Percentiles rank a stretch among this genome's conserved stretches.
Conservation (phyloP, 176 grass and related monocot species). For the Oryza rufipogon region DNA sequence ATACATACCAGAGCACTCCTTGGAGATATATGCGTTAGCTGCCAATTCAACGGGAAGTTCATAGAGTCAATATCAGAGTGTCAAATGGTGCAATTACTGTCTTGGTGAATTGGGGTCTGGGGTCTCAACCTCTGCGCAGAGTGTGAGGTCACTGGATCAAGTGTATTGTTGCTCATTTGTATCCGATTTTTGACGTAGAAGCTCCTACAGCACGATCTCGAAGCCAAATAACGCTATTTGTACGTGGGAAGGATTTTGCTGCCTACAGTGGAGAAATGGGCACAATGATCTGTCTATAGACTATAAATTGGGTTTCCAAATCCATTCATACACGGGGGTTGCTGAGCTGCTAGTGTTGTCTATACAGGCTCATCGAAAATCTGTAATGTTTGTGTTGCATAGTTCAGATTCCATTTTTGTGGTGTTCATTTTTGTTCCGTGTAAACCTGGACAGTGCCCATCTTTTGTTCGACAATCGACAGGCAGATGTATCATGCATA, state of each 20-base stretch:
- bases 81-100: slow-evolving; percentile 18
- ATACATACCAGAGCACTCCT: slow-evolving; percentile 84
- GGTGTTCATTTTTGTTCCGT: slow-evolving; percentile 14
- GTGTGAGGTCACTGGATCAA: slow-evolving; percentile 12
- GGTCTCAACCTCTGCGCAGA: neutral
- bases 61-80: slow-evolving; percentile 36
- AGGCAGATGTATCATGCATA: slow-evolving; percentile 29
- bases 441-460: neutral
- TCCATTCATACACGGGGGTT: slow-evolving; percentile 10
- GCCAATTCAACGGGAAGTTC: slow-evolving; percentile 67
- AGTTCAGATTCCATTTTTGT: slow-evolving; percentile 30
- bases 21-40: slow-evolving; percentile 92
- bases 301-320: neutral
- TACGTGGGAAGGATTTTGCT: slow-evolving; percentile 15
- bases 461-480: slow-evolving; percentile 17
- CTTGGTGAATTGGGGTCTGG: neutral
- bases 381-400: slow-evolving; percentile 36
- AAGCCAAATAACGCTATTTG: slow-evolving; percentile 3
- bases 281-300: neutral
- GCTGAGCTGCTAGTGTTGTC: neutral
- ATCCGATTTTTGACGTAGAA: slow-evolving; percentile 26
- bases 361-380: slow-evolving; percentile 10
- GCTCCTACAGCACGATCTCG: neutral
- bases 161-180: slow-evolving; percentile 25
- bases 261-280: neutral